phyloP scores from a whole-genome alignment of 768 basidiomycete genomes.

The Tephrocybe sp. region DNA sequence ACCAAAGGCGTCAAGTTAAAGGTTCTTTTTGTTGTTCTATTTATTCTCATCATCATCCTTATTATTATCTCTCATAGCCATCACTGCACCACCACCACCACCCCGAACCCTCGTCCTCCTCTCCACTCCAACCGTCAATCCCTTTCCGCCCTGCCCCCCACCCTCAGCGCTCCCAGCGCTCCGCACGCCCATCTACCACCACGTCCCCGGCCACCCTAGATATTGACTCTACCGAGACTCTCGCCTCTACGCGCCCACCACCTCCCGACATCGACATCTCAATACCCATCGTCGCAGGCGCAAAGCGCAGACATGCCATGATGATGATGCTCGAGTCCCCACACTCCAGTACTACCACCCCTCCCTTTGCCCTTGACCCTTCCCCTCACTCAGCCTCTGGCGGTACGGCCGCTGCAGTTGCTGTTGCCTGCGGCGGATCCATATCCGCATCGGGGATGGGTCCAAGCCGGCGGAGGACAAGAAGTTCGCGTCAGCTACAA shows the following conservation, averaged over 20 bases:
- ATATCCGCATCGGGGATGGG: slow-evolving; percentile 17
- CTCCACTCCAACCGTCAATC: slow-evolving; percentile 29
- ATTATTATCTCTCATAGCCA: slow-evolving; percentile 28
- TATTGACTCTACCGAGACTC: slow-evolving; percentile 21
- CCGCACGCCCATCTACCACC: not conserved
- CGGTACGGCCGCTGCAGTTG: slow-evolving; percentile 20
- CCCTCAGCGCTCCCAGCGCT: slow-evolving; percentile 12
- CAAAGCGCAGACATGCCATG: slow-evolving; percentile 74
- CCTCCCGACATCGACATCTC: slow-evolving; percentile 33
- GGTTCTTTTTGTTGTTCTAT: slow-evolving; percentile 25
- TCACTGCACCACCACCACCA: slow-evolving; percentile 24
- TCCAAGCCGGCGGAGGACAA: slow-evolving; percentile 48
- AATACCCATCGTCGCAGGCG: slow-evolving; percentile 45
- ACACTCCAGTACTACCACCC: slow-evolving; percentile 31
- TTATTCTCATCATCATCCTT: slow-evolving; percentile 13
- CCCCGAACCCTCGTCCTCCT: slow-evolving; percentile 30
- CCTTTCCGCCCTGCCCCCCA: slow-evolving; percentile 22
- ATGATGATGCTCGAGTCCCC: slow-evolving; percentile 74
- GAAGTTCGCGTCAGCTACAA: slow-evolving; percentile 43
- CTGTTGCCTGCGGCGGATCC: slow-evolving; percentile 10
- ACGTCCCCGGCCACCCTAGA: slow-evolving; percentile 18
- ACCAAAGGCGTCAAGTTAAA: slow-evolving; percentile 17
- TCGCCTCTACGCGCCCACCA: slow-evolving; percentile 17
- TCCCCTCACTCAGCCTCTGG: slow-evolving; percentile 19
- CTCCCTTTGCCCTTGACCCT: slow-evolving; percentile 31